Conservation (phyloP, 2,329 filamentous ascomycete genomes). For the Rutstroemia sp. region DNA sequence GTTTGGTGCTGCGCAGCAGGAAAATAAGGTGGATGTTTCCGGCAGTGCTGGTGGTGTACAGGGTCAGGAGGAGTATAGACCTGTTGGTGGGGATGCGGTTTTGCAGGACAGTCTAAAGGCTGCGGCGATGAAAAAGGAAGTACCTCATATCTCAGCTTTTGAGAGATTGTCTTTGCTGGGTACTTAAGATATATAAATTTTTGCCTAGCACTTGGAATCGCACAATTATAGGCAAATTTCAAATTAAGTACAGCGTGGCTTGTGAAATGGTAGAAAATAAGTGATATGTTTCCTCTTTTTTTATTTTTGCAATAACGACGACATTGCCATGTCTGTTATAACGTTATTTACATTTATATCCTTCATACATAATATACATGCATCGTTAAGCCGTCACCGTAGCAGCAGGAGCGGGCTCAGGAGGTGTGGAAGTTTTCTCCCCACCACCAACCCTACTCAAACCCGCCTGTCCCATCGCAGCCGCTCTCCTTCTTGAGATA, state of each 20-base stretch:
- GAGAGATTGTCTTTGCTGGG: slow-evolving; percentile 37
- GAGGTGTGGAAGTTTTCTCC: not conserved
- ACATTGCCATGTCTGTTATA: slow-evolving; percentile 12
- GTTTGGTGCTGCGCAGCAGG: slow-evolving; percentile 39
- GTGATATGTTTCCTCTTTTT: slow-evolving; percentile 13
- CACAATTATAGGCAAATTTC: no score
- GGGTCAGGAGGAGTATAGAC: slow-evolving; percentile 18
- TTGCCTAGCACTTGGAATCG: no score
- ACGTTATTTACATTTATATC: slow-evolving; percentile 5
- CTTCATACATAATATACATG: slow-evolving; percentile 26
- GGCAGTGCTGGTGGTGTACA: slow-evolving; percentile 2
- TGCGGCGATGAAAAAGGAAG: slow-evolving; percentile 23
- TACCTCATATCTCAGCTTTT: slow-evolving; percentile 32
- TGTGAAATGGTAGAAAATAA: not conserved
- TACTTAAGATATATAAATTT: not conserved
- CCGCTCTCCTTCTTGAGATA: slow-evolving; percentile 24
- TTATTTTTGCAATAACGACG: slow-evolving; percentile 18
- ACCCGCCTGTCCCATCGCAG: slow-evolving; percentile 16
- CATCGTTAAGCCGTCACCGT: slow-evolving; percentile 12
- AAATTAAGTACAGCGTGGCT: not conserved
- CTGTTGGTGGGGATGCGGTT: slow-evolving; percentile 29
- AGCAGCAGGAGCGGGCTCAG: not conserved
- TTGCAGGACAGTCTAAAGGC: slow-evolving; percentile 28
- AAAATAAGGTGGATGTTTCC: slow-evolving; percentile 6
- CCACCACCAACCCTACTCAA: slow-evolving; percentile 3